Base-by-base conservation (phyloP, 331 rosid species). In the Pyrus hybrid region DNA sequence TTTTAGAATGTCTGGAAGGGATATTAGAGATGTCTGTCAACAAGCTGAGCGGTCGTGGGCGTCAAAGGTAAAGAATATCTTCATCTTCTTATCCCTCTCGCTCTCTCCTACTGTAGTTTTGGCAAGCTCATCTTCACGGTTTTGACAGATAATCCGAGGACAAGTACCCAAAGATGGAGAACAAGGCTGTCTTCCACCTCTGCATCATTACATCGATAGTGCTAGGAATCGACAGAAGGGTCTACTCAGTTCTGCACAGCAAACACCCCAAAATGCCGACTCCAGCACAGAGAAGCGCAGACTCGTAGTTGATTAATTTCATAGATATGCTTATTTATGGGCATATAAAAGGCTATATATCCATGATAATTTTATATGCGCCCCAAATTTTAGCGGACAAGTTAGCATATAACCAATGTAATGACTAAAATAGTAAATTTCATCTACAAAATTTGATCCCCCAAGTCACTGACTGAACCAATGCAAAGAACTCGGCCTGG, bases 21-120 rank as follows among this genome's bases (percentile, higher is more conserved):
- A 91, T 80, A 93, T 93, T 60, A 86, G 88, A 89, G 98, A 90
- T 67, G 72, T 90, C 68, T 93, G 97, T 62, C 92, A 83, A 80
- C 97, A 91, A 85, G 98, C 98, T 20, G 98, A 93, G 84, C 84
- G 97, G 47, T 84, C 90, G 2, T 90, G 97, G 97, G 99, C 96
- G 63, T 91, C 99, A 47, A 94, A 94, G 97, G 99, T 83, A 57
- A 64, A 45, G 57, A 37, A 35, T 18, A 28, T 60, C 63, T 25
- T 67, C 25, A 28, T 74, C 9, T 61, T 63, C 6, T 0, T 37
- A 21, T 70, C 30, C 68, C 65, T 33, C 17, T 33, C 13, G 10
- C 20, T 25, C 21, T 47, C 43, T 21, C n/a, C 33, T 7, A 10
- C 20, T 16, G 14, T 54, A 33, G n/a, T 21, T 23, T 76, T 67